Percentiles rank a stretch among this genome's conserved stretches.
Evolutionary conservation across 768 basidiomycete genomes (phyloP).

Genomic region (Crassisporium funariophilum): DNA sequence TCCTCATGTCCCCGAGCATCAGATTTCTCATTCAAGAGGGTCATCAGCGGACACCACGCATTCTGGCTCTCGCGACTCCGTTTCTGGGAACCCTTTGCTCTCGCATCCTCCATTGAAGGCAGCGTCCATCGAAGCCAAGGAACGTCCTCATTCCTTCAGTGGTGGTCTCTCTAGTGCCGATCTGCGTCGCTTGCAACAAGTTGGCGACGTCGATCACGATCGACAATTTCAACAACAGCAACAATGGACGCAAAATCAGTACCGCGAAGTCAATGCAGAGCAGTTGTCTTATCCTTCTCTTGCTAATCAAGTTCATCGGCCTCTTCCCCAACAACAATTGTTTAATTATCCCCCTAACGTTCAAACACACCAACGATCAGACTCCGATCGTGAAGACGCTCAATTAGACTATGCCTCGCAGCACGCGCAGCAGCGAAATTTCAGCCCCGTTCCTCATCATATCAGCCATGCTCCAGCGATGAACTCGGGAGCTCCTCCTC

Average conservation of each 20-base stretch:
- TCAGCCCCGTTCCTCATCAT: slow-evolving; percentile 43
- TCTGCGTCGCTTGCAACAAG: slow-evolving; percentile 73
- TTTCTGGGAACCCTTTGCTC: slow-evolving; percentile 58
- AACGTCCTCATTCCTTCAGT: slow-evolving; percentile 81
- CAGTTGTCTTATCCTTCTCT: slow-evolving; percentile 73
- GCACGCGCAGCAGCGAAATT: slow-evolving; percentile 53
- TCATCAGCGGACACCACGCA: slow-evolving; percentile 79
- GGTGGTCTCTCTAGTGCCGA: slow-evolving; percentile 76
- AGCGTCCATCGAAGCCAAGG: slow-evolving; percentile 60
- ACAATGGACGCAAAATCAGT: slow-evolving; percentile 53
- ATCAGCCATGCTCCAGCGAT: slow-evolving; percentile 20
- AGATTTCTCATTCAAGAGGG: slow-evolving; percentile 77
- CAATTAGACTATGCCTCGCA: slow-evolving; percentile 55
- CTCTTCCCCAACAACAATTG: slow-evolving; percentile 50
- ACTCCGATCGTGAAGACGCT: slow-evolving; percentile 46
- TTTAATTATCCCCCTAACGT: slow-evolving; percentile 50
- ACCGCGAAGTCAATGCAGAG: slow-evolving; percentile 47
- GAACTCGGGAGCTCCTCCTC: slow-evolving; percentile 34
- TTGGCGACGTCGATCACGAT: slow-evolving; percentile 49
- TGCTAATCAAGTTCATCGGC: slow-evolving; percentile 53
- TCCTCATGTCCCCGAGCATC: slow-evolving; percentile 67
- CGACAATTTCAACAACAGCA: slow-evolving; percentile 44
- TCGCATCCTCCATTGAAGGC: slow-evolving; percentile 58
- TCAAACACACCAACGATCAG: slow-evolving; percentile 30
- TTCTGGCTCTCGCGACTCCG: slow-evolving; percentile 60